phyloP scores from a whole-genome alignment of 2,329 filamentous ascomycete genomes.

The Colletotrichum siamense region DNA sequence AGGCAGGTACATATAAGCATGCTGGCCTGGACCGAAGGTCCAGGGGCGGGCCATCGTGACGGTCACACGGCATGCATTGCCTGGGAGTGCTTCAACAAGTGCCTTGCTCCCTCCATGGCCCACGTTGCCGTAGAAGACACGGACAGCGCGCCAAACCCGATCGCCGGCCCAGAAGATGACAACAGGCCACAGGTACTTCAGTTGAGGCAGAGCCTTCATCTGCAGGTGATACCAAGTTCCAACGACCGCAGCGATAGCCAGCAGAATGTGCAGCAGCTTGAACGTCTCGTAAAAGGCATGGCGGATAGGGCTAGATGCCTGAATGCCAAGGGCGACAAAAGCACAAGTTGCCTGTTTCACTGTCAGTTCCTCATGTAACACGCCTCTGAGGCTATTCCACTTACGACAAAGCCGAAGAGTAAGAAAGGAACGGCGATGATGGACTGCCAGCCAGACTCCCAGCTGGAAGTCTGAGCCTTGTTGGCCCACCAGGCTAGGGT shows the following conservation, averaged over 20 bases:
- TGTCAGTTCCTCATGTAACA: slow-evolving; percentile 13
- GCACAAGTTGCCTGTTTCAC: slow-evolving; percentile 57
- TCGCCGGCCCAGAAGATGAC: slow-evolving; percentile 73
- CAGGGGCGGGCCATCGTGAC: slow-evolving; percentile 79
- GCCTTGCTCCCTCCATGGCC: slow-evolving; percentile 71
- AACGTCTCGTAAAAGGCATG: slow-evolving; percentile 84
- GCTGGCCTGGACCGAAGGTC: slow-evolving; percentile 76
- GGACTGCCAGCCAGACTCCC: slow-evolving; percentile 45
- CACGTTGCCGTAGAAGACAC: slow-evolving; percentile 69
- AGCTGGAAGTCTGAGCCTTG: slow-evolving; percentile 48
- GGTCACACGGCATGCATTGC: slow-evolving; percentile 76
- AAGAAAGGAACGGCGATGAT: slow-evolving; percentile 51
- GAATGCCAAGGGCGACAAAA: slow-evolving; percentile 68
- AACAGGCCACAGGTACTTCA: slow-evolving; percentile 65
- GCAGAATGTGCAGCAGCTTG: slow-evolving; percentile 72
- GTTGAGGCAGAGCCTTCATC: slow-evolving; percentile 58
- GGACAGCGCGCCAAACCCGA: slow-evolving; percentile 63
- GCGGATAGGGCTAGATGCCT: slow-evolving; percentile 73
- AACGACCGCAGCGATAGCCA: slow-evolving; percentile 64
- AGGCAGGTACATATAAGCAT: slow-evolving; percentile 82
- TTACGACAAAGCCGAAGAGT: slow-evolving; percentile 68
- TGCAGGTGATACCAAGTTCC: slow-evolving; percentile 73
- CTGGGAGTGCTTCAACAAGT: slow-evolving; percentile 76
- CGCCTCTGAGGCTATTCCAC: slow-evolving; percentile 29
- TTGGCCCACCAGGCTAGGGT: slow-evolving; percentile 63